These are phyloP conservation scores for Cladophialophora yegresii DNA, from an alignment of 2,329 filamentous ascomycete species.

Conservation along the genomic window DNA sequence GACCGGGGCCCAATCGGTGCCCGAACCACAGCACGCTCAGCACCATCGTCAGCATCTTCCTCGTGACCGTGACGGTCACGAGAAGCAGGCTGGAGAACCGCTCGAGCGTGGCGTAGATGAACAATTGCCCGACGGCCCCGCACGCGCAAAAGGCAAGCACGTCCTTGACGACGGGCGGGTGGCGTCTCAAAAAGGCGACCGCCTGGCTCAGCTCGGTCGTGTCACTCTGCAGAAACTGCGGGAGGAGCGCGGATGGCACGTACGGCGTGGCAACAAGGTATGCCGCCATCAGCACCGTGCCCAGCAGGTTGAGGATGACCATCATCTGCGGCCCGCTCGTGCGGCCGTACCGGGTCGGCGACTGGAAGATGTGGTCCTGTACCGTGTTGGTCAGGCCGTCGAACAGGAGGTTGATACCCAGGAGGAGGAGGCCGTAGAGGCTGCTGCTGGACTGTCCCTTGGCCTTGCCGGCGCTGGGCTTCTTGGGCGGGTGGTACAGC, in stretches of 20 bases:
- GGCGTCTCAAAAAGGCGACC: slow-evolving; percentile 72
- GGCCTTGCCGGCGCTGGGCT: slow-evolving; percentile 51
- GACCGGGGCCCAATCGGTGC: slow-evolving; percentile 80
- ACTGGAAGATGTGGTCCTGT: slow-evolving; percentile 87
- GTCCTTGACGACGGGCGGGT: slow-evolving; percentile 82
- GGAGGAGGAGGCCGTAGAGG: slow-evolving; percentile 70
- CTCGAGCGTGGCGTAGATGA: slow-evolving; percentile 94
- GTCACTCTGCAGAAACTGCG: slow-evolving; percentile 61
- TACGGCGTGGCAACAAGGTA: slow-evolving; percentile 81
- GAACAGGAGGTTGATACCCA: slow-evolving; percentile 87
- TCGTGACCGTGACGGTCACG: slow-evolving; percentile 93
- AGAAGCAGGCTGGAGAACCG: slow-evolving; percentile 89
- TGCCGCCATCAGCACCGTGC: slow-evolving; percentile 70
- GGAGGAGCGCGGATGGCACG: slow-evolving; percentile 70
- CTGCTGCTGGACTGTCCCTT: slow-evolving; percentile 53
- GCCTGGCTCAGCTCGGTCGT: slow-evolving; percentile 80
- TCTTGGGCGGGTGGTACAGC: slow-evolving; percentile 71
- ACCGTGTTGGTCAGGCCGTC: slow-evolving; percentile 96
- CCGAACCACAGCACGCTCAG: slow-evolving; percentile 93
- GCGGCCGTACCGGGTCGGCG: slow-evolving; percentile 64
- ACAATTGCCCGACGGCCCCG: slow-evolving; percentile 90
- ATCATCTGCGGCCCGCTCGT: slow-evolving; percentile 98
- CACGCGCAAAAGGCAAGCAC: slow-evolving; percentile 87
- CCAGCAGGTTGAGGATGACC: slow-evolving; percentile 93
- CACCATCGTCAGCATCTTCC: slow-evolving; percentile 99